Evolutionary conservation across 164 flowering plant species (phyloP).

Genomic region (Umbellularia californica): DNA sequence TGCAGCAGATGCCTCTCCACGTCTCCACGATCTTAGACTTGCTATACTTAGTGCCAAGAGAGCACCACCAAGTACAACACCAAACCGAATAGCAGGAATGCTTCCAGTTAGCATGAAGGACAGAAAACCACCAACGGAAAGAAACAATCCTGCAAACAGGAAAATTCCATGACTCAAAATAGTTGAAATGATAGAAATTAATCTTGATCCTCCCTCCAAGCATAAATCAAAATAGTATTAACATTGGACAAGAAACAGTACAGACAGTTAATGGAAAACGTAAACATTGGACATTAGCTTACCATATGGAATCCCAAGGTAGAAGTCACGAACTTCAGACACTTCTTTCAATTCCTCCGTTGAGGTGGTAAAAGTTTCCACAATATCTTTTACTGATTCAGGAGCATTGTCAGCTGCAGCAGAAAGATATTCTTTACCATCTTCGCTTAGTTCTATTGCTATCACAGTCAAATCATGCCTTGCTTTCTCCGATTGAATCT

Average conservation of each 20-base stretch:
- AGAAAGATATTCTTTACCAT: conserved; percentile 60
- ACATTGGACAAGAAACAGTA: neutral
- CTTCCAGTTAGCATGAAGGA: conserved; percentile 88
- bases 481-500: conserved; percentile 78
- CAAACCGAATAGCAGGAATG: conserved; percentile 79
- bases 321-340: conserved; percentile 61
- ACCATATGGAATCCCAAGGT: conserved; percentile 96
- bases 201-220: neutral
- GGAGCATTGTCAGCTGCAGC: conserved; percentile 64
- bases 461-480: conserved; percentile 49
- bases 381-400: conserved; percentile 73
- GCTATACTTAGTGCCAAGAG: conserved; percentile 71
- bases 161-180: neutral
- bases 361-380: conserved; percentile 55
- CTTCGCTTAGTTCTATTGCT: conserved; percentile 58
- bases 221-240: neutral
- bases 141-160: conserved; percentile 59
- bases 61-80: conserved; percentile 80
- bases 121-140: conserved; percentile 74
- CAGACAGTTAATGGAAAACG: neutral
- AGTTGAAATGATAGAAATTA: neutral
- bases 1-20: conserved; percentile 39
- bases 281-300: conserved; percentile 10
- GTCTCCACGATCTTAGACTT: conserved; percentile 62
- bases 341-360: conserved; percentile 46